A percentile compares a stretch with the other conserved stretches of the same genome.
These are phyloP conservation scores for Penicillium arizonense DNA, from an alignment of 495 filamentous ascomycete species.

Conservation along the genomic window DNA sequence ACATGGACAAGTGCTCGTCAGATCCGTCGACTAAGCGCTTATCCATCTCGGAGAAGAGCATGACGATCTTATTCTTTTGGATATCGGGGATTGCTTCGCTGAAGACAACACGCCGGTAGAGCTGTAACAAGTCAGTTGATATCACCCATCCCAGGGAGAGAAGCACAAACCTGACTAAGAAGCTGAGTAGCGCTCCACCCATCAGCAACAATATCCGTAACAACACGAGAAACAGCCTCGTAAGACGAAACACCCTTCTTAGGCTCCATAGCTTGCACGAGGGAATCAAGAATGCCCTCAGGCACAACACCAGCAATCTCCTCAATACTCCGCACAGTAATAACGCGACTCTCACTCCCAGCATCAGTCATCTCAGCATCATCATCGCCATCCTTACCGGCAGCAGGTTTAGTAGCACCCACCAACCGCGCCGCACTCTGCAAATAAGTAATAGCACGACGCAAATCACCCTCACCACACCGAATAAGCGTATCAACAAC, in stretches of 20 bases:
- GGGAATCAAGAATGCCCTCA: slow-evolving; percentile 60
- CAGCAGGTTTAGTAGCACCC: slow-evolving; percentile 47
- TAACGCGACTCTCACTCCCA: slow-evolving; percentile 25
- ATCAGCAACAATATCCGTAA: slow-evolving; percentile 91
- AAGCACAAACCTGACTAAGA: slow-evolving; percentile 62
- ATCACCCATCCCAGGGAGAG: not conserved
- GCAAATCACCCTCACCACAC: slow-evolving; percentile 89
- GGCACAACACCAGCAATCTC: slow-evolving; percentile 97
- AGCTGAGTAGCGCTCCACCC: slow-evolving; percentile 97
- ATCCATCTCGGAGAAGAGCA: slow-evolving; percentile 88
- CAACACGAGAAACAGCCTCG: slow-evolving; percentile 68
- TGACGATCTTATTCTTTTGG: slow-evolving; percentile 88
- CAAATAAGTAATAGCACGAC: slow-evolving; percentile 94
- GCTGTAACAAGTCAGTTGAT: slow-evolving; percentile 39
- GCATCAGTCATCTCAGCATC: slow-evolving; percentile 51
- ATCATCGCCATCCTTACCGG: slow-evolving; percentile 49
- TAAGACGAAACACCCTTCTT: slow-evolving; percentile 63
- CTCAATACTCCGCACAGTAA: slow-evolving; percentile 79
- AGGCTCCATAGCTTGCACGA: slow-evolving; percentile 78
- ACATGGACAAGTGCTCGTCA: slow-evolving; percentile 88
- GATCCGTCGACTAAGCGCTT: slow-evolving; percentile 96
- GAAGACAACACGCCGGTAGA: slow-evolving; percentile 80
- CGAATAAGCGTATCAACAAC: slow-evolving; percentile 79
- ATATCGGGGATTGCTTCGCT: slow-evolving; percentile 78
- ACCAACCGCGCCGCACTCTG: slow-evolving; percentile 86